Evolutionary conservation across 176 grass and related monocot species (phyloP), one percentile per base, ranked within the genome.

Genomic region (Hsuehochloa calcarea): DNA sequence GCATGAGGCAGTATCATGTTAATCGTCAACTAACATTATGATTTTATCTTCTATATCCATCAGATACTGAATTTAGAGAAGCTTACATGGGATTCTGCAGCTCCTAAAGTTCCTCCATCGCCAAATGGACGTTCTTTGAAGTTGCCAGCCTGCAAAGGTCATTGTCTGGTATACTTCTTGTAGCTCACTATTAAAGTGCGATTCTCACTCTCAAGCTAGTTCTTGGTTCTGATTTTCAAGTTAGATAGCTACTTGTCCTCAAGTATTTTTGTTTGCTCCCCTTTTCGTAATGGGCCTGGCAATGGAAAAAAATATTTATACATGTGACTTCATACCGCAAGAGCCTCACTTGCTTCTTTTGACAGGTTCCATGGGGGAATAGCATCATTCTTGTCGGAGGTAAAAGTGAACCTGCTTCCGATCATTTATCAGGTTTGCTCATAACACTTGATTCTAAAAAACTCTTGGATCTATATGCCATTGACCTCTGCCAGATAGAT

Each of bases 11-110:
- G 9, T 85, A 89, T 41, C 82, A 61, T 81, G 14, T 82, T 78
- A 68, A 65, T 67, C 11, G 19, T 78, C 47, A 13, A 29, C 49
- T 68, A 83, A 71, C 15, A 51, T 86, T 56, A 78, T 25, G 9
- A 3, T 40, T 62, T 50, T 62, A 35, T 68, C 59, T 17, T 68
- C 68, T 60, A 37, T 79, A 16, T 84, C 78, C 81, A 89, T 86
- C 75, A 99, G 93, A 96, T 99, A 86, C 61, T 99, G 68, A 99
- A 77, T 89, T 87, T 99, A 65, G 93, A 99, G 85, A 96, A 90
- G 65, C 88, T 99, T 94, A 77, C 77, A 60, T 99, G 96, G 96
- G 77, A 87, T 50, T 83, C 79, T 70, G 77, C 88, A 55, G 40
- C 74, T 45, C 86, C 91, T 40, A 93, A 90, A 85, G 77, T 93